These are phyloP conservation scores for Plasmodium inui DNA, from an alignment of 169 alveolate genomes.

Conservation along the genomic window DNA sequence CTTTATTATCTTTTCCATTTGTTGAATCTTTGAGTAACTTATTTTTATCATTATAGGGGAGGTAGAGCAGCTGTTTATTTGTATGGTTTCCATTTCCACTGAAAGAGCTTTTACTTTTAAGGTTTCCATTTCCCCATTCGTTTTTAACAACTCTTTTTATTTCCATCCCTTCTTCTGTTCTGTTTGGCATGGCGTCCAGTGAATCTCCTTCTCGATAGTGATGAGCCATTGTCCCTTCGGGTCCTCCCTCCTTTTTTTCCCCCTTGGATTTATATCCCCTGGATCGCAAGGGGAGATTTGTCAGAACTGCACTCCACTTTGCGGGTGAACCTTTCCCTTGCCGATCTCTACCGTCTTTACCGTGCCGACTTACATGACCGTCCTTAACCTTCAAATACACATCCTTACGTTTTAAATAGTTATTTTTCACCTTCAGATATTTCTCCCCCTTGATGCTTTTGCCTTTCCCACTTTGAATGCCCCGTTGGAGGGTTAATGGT, in stretches of 20 bases:
- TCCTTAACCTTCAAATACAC: conserved; percentile 51
- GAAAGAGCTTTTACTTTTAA: not conserved
- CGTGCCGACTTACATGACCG: not conserved
- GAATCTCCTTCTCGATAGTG: not conserved
- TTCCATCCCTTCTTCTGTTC: not conserved
- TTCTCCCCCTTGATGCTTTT: conserved; percentile 5
- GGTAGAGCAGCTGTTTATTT: not conserved
- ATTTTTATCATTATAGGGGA: not conserved
- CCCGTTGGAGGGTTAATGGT: not conserved
- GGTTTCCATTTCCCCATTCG: not conserved
- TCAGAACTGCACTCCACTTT: not conserved
- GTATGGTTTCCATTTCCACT: not conserved
- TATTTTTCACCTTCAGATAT: conserved; percentile 40
- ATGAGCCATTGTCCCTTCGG: not conserved
- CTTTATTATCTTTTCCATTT: not conserved
- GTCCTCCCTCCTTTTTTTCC: not conserved
- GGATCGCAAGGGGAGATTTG: not conserved
- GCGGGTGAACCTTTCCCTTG: not conserved
- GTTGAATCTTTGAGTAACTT: not conserved
- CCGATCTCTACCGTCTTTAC: not conserved
- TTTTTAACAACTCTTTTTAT: not conserved
- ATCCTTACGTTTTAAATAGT: conserved; percentile 48
- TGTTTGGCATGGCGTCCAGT: not conserved
- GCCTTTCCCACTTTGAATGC: not conserved
- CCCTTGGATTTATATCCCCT: not conserved